phyloP scores from a whole-genome alignment of 768 basidiomycete species.

The Trametes coccinea region DNA sequence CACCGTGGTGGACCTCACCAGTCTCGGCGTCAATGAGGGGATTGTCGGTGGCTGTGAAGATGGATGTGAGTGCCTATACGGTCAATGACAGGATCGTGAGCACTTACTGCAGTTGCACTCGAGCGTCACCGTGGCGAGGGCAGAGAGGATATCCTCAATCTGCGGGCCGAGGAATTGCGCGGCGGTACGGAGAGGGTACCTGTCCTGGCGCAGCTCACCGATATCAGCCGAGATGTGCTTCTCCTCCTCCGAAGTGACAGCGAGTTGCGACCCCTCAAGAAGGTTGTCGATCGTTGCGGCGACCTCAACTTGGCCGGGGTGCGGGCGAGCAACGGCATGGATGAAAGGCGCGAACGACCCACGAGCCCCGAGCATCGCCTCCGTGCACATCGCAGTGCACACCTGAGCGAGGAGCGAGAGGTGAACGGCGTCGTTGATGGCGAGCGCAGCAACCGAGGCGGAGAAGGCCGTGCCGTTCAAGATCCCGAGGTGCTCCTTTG shows the following conservation, averaged over 20 bases:
- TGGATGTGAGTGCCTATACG: background rate
- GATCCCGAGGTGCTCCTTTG: constrained; percentile 80
- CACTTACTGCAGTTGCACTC: constrained; percentile 82
- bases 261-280: constrained; percentile 68
- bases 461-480: constrained; percentile 88
- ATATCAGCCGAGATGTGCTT: constrained; percentile 70
- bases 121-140: constrained; percentile 61
- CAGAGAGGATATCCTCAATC: constrained; percentile 72
- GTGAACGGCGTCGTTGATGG: constrained; percentile 70
- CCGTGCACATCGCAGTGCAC: constrained; percentile 81
- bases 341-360: constrained; percentile 80
- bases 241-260: constrained; percentile 65
- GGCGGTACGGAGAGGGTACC: constrained; percentile 71
- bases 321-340: constrained; percentile 71
- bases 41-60: constrained; percentile 76
- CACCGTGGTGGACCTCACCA: constrained; percentile 73
- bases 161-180: constrained; percentile 88
- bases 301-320: constrained; percentile 82
- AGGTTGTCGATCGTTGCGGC: constrained; percentile 70
- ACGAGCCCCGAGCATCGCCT: constrained; percentile 74
- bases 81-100: background rate
- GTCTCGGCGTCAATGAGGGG: constrained; percentile 74
- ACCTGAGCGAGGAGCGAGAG: constrained; percentile 67
- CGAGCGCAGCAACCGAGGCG: constrained; percentile 74
- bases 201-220: constrained; percentile 77